Evolutionary conservation across 2,329 filamentous ascomycete species (phyloP).

Genomic region (Calonectria ilicicola): DNA sequence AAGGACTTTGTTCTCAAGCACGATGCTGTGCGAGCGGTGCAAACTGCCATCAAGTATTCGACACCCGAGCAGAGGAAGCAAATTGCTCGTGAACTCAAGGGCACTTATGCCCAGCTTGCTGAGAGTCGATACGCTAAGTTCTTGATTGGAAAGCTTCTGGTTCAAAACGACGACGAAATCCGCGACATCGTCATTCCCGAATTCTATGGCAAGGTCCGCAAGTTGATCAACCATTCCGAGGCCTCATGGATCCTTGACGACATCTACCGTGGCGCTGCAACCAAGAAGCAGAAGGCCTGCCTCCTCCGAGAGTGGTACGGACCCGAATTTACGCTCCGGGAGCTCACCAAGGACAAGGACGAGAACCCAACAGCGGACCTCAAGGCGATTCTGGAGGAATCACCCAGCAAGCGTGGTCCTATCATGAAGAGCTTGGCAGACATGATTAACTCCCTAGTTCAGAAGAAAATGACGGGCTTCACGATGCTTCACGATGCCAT

Average conservation of each 20-base stretch:
- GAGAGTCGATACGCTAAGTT: constrained; percentile 99
- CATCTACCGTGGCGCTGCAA: constrained; percentile 90
- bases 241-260: constrained; percentile 98
- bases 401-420: constrained; percentile 86
- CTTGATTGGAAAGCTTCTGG: constrained; percentile 92
- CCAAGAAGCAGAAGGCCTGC: constrained; percentile 84
- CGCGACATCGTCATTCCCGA: constrained; percentile 91
- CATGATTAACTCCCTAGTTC: constrained; percentile 90
- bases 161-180: constrained; percentile 90
- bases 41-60: constrained; percentile 97
- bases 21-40: constrained; percentile 94
- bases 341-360: constrained; percentile 65
- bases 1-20: constrained; percentile 99
- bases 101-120: constrained; percentile 84
- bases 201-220: constrained; percentile 93
- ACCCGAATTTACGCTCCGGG: constrained; percentile 88
- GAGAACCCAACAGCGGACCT: constrained; percentile 75
- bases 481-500: constrained; percentile 99
- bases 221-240: constrained; percentile 95
- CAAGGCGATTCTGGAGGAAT: constrained; percentile 77
- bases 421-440: constrained; percentile 89
- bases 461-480: constrained; percentile 97
- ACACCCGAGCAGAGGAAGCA: constrained; percentile 85
- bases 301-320: constrained; percentile 97
- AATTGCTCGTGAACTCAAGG: constrained; percentile 88